These are phyloP conservation scores for Ascochyta koolunga DNA, from an alignment of 2,329 filamentous ascomycete species.

Conservation along the genomic window DNA sequence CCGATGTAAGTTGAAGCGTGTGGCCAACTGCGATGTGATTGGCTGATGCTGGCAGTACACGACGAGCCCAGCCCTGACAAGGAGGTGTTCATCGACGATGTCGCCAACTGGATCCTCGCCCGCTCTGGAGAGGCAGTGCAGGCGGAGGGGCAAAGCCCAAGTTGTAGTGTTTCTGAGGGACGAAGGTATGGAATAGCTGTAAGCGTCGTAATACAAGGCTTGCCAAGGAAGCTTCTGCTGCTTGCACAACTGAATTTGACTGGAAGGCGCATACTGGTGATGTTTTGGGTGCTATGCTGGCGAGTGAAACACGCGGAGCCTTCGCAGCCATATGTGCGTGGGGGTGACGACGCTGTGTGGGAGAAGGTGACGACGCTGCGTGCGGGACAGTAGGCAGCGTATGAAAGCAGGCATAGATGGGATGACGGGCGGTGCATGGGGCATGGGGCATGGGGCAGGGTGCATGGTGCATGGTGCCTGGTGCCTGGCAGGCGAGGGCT, in stretches of 20 bases:
- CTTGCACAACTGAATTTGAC: too few species aligned
- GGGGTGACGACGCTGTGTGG: conserved; percentile 11
- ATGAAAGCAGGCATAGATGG: background rate
- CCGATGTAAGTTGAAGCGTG: conserved; percentile 57
- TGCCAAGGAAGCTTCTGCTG: too few species aligned
- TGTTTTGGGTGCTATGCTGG: conserved; percentile 7
- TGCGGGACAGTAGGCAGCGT: too few species aligned
- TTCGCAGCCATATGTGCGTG: conserved; percentile 2
- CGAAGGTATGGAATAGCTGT: background rate
- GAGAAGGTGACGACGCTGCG: too few species aligned
- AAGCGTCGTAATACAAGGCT: conserved; percentile 10
- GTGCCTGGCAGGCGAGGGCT: conserved; percentile 1
- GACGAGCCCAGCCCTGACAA: conserved; percentile 46
- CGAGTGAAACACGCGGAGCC: conserved; percentile 16
- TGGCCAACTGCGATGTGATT: background rate
- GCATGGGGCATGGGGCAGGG: background rate
- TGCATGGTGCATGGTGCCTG: background rate
- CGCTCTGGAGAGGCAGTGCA: conserved; percentile 40
- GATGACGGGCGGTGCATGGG: background rate
- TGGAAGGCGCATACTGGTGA: conserved; percentile 15
- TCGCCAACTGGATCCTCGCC: conserved; percentile 44
- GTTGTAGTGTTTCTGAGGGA: conserved; percentile 26
- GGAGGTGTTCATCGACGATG: conserved; percentile 43
- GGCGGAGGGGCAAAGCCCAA: conserved; percentile 41
- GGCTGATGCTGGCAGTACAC: conserved; percentile 42